Evolutionary conservation across 1,284 basidiomycete genomes (phyloP), one percentile per base, ranked within the genome.

Genomic region (Marasmius fiardii): DNA sequence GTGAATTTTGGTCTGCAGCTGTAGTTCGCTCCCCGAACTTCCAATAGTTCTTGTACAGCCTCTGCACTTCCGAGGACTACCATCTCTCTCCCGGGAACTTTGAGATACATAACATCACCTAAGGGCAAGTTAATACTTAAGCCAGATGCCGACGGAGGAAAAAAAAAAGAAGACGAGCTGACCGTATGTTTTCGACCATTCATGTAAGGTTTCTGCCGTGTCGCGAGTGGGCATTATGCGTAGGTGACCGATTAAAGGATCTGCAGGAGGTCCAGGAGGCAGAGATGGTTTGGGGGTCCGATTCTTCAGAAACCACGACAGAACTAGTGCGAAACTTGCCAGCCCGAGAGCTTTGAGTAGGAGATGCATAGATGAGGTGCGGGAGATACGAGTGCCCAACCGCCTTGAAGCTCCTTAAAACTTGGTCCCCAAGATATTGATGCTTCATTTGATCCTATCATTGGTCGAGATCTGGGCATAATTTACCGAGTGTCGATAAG

Each of bases 41-140:
- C 71, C 33, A 74, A 58, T 0, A 75, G 60, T 8, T 72, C 72
- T 2, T 55, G 58, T 11, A 71, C 69, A 1, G 65, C 67, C 51
- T 70, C 56, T 7, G 60, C 48, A 12, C 67, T 67, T 57, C 71
- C 74, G 7, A 75, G 49, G 7, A 73, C 55, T 23, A 74, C 58
- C 41, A 74, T 41, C 14, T 41, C 39, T n/a, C 39, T 4, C 14
- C 39, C 39, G 7, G n/a, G 4, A 2, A n/a, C 16, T 20, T 37
- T 11, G 12, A 37, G 35, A 5, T 37, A 37, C 5, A 37, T 37
- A n/a, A 37, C 35, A 2, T 37, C 35, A 11, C 35, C 35, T 37
- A 5, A 37, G 35, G 60, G 41, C 48, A 44, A 1, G 52, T n/a
- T n/a, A n/a, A n/a, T n/a, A n/a, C n/a, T n/a, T n/a, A n/a, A n/a